These are phyloP conservation scores for Kwoniella mangroviensis DNA, from an alignment of 768 basidiomycete species.

Conservation along the genomic window DNA sequence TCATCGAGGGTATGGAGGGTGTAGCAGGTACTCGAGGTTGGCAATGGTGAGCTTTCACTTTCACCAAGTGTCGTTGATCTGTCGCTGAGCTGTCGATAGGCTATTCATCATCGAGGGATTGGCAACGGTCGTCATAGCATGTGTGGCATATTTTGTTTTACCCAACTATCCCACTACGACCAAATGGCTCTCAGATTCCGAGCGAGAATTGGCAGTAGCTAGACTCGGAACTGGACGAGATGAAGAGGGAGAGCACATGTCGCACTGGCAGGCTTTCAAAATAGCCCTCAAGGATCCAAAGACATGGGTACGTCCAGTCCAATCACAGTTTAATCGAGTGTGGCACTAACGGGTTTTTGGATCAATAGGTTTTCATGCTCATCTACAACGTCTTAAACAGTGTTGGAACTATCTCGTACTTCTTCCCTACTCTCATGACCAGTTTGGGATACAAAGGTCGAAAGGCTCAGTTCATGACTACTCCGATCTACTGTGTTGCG, in stretches of 20 bases:
- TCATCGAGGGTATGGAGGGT: constrained; percentile 53
- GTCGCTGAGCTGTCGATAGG: constrained; percentile 19
- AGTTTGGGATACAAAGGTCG: constrained; percentile 50
- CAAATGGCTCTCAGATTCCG: constrained; percentile 45
- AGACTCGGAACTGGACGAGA: constrained; percentile 28
- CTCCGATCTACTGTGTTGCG: constrained; percentile 53
- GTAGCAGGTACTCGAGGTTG: constrained; percentile 48
- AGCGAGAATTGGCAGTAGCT: constrained; percentile 42
- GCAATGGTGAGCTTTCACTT: constrained; percentile 45
- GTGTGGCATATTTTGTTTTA: constrained; percentile 47
- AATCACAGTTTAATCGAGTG: background rate
- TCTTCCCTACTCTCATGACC: constrained; percentile 55
- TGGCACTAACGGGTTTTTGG: background rate
- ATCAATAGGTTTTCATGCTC: constrained; percentile 41
- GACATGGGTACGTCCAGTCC: constrained; percentile 42
- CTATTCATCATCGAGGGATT: constrained; percentile 57
- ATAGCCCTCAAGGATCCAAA: constrained; percentile 51
- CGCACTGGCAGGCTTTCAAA: constrained; percentile 49
- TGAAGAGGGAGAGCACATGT: constrained; percentile 34
- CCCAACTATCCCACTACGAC: constrained; percentile 55
- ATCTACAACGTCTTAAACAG: constrained; percentile 47
- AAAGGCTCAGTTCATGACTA: constrained; percentile 55
- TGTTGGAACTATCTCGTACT: constrained; percentile 55
- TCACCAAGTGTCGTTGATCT: no score
- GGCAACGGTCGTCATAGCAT: constrained; percentile 43